Conservation (phyloP, 139 green algal species). For the Klebsormidium nitens region DNA sequence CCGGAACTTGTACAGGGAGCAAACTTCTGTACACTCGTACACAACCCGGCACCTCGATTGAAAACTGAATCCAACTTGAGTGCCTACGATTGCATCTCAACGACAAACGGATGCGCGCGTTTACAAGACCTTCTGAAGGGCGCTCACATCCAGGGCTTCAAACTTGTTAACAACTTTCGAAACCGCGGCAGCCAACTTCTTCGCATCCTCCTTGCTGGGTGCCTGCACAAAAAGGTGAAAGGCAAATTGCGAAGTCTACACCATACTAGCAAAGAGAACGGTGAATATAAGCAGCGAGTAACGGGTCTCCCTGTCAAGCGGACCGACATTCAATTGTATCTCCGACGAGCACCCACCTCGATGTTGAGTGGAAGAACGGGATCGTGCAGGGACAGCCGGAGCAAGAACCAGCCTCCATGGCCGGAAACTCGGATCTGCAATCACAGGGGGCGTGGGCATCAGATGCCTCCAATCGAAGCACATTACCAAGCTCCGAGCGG, state of each 20-base stretch:
- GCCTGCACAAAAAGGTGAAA: conserved; percentile 23
- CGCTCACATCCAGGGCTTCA: conserved; percentile 17
- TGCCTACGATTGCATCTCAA: too few species aligned
- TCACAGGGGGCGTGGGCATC: background rate
- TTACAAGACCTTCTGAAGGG: conserved; percentile 29
- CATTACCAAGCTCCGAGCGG: conserved; percentile 65
- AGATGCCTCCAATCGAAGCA: conserved; percentile 49
- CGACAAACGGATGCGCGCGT: too few species aligned
- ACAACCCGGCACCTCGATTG: too few species aligned
- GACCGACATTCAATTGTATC: background rate
- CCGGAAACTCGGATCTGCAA: conserved; percentile 40
- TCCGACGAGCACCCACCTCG: conserved; percentile 29
- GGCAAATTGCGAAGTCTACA: too few species aligned
- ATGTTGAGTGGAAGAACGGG: conserved; percentile 69
- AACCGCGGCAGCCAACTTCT: conserved; percentile 8
- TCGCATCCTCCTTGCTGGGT: conserved; percentile 4
- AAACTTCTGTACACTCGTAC: too few species aligned
- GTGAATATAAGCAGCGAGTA: conserved; percentile 4
- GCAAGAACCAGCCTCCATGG: conserved; percentile 77
- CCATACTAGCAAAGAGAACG: conserved; percentile 13
- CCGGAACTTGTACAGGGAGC: too few species aligned
- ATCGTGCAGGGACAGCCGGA: conserved; percentile 83
- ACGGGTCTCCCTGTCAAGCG: background rate
- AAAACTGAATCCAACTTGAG: too few species aligned
- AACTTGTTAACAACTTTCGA: conserved; percentile 27